These are phyloP conservation scores for Herpetomonas samuelpessoai DNA, from an alignment of 208 protist genomes.

Conservation along the genomic window DNA sequence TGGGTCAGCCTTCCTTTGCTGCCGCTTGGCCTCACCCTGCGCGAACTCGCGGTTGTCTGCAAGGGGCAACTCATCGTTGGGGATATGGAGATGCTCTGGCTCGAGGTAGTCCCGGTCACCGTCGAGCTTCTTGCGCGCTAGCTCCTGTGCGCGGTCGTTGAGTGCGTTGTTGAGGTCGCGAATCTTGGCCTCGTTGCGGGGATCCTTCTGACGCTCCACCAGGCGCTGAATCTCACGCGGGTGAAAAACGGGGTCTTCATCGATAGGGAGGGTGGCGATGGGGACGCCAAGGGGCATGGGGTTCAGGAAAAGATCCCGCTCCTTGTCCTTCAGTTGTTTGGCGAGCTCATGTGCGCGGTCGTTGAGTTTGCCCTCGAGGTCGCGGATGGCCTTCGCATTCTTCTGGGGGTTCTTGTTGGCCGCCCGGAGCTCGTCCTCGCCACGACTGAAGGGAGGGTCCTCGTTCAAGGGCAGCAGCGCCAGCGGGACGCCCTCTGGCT, in stretches of 20 bases:
- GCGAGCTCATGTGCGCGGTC: slow-evolving; percentile 48
- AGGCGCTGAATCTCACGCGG: slow-evolving; percentile 51
- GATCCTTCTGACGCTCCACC: slow-evolving; percentile 27
- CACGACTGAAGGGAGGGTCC: slow-evolving; percentile 29
- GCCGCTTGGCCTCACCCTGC: slow-evolving; percentile 34
- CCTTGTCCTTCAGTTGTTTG: slow-evolving; percentile 36
- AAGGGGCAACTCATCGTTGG: slow-evolving; percentile 45
- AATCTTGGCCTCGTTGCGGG: slow-evolving; percentile 28
- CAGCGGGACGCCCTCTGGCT: slow-evolving; percentile 52
- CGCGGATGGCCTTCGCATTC: slow-evolving; percentile 11
- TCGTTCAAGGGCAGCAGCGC: slow-evolving; percentile 48
- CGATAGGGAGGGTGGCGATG: slow-evolving; percentile 33
- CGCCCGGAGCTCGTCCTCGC: slow-evolving; percentile 52
- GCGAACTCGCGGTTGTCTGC: slow-evolving; percentile 38
- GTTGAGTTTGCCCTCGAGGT: slow-evolving; percentile 25
- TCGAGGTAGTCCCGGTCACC: slow-evolving; percentile 39
- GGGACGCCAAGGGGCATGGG: slow-evolving; percentile 52
- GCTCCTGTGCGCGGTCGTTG: slow-evolving; percentile 37
- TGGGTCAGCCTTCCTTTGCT: slow-evolving; percentile 27
- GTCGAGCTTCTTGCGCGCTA: slow-evolving; percentile 32
- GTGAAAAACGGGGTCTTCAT: slow-evolving; percentile 54
- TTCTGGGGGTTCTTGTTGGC: slow-evolving; percentile 23
- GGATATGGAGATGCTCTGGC: slow-evolving; percentile 37
- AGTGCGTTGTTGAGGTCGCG: slow-evolving; percentile 36
- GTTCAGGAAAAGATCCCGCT: slow-evolving; percentile 56